These are phyloP conservation scores for Jamesozyma gamospora DNA, from an alignment of 805 yeast genomes.

Conservation along the genomic window DNA sequence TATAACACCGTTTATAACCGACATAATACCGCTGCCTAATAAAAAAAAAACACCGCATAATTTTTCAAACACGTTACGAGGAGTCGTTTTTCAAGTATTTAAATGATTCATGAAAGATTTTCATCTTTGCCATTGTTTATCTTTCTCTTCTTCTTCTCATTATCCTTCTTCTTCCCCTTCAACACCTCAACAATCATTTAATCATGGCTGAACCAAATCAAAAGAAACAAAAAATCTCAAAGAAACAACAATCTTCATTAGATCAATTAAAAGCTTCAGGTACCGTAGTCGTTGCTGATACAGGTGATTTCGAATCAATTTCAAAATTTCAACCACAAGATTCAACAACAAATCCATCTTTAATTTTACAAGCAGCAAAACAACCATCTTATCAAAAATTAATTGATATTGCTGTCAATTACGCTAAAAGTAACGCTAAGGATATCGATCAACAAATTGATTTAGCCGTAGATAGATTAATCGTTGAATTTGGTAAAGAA, in stretches of 20 bases:
- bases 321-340: constrained; percentile 98
- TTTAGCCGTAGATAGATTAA: constrained; percentile 79
- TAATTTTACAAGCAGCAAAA: constrained; percentile 91
- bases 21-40: not conserved
- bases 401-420: constrained; percentile 83
- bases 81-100: too few species aligned
- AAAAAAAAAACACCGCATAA: too few species aligned
- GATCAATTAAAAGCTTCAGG: constrained; percentile 93
- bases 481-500: constrained; percentile 93
- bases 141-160: not conserved
- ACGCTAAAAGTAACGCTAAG: constrained; percentile 59
- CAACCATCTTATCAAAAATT: constrained; percentile 81
- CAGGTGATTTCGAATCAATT: constrained; percentile 97
- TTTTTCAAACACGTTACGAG: too few species aligned
- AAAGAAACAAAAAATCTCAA: constrained; percentile 34
- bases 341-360: constrained; percentile 97
- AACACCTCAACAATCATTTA: not conserved
- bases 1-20: not conserved
- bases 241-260: constrained; percentile 41
- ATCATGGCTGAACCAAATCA: constrained; percentile 6
- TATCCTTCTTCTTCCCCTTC: not conserved
- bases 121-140: not conserved
- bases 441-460: constrained; percentile 52
- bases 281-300: constrained; percentile 94
- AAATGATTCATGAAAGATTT: too few species aligned